These are phyloP conservation scores for Laguncularia racemosa DNA, from an alignment of 345 rosid genomes.

Conservation along the genomic window DNA sequence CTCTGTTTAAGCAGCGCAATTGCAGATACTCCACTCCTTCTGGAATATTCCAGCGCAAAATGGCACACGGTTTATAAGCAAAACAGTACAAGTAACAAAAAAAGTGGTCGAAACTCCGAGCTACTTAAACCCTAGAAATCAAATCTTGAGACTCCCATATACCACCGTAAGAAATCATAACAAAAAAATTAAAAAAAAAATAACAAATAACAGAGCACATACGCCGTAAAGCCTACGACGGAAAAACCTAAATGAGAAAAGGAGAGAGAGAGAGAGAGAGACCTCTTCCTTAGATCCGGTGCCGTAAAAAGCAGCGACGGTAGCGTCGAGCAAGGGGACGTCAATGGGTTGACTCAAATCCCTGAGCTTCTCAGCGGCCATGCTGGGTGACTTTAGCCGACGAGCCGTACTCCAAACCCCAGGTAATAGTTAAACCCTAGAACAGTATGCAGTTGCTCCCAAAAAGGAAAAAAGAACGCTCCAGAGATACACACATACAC, in stretches of 20 bases:
- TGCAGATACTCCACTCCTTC: no score
- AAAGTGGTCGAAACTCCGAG: background rate
- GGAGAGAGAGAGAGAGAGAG: background rate
- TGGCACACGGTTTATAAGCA: no score
- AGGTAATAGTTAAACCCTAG: conserved; percentile 10
- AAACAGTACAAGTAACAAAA: no score
- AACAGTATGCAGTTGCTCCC: conserved; percentile 3
- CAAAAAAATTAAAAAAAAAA: no score
- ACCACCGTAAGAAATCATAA: conserved; percentile 1
- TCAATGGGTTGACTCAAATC: conserved; percentile 96
- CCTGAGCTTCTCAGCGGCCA: conserved; percentile 96
- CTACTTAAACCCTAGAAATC: conserved; percentile 14
- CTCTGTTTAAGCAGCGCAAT: no score
- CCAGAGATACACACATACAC: no score
- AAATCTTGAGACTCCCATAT: background rate
- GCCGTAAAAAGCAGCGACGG: conserved; percentile 99
- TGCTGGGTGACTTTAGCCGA: conserved; percentile 17
- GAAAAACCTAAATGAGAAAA: no score
- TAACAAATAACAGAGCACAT: background rate
- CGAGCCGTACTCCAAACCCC: background rate
- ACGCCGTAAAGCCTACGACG: no score
- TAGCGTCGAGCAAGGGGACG: conserved; percentile 84
- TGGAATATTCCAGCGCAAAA: no score
- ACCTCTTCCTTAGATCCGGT: conserved; percentile 99
- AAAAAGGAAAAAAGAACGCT: conserved; percentile 2